These are phyloP conservation scores for Fraxinus greggii DNA, from an alignment of 305 asterid genomes.

Conservation along the genomic window DNA sequence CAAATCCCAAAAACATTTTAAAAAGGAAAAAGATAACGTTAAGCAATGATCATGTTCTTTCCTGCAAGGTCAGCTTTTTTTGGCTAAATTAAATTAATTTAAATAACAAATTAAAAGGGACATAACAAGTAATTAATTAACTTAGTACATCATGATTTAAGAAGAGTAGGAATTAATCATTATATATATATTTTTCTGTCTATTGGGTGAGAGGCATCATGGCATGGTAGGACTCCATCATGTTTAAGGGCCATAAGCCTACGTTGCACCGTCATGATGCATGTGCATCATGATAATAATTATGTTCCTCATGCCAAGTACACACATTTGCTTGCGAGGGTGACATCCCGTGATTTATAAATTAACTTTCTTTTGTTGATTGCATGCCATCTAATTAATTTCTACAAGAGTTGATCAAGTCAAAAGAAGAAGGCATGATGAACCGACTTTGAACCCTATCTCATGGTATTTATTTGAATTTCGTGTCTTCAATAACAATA, in stretches of 20 bases:
- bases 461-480: background rate
- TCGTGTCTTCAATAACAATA: background rate
- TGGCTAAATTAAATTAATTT: background rate
- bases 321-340: background rate
- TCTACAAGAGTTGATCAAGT: background rate
- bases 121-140: background rate
- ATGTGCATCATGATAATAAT: background rate
- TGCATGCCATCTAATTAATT: background rate
- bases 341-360: background rate
- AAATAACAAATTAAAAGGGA: background rate
- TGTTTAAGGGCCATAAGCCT: background rate
- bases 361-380: background rate
- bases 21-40: background rate
- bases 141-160: background rate
- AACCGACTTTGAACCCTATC: background rate
- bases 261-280: background rate
- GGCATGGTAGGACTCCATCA: background rate
- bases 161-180: background rate
- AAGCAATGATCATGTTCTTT: background rate
- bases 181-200: background rate
- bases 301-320: background rate
- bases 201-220: background rate
- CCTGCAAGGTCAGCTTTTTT: background rate
- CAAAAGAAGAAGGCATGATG: background rate
- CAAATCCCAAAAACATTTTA: background rate